Evolutionary conservation across 2,329 filamentous ascomycete genomes (phyloP).

Genomic region (Talaromyces sp.): DNA sequence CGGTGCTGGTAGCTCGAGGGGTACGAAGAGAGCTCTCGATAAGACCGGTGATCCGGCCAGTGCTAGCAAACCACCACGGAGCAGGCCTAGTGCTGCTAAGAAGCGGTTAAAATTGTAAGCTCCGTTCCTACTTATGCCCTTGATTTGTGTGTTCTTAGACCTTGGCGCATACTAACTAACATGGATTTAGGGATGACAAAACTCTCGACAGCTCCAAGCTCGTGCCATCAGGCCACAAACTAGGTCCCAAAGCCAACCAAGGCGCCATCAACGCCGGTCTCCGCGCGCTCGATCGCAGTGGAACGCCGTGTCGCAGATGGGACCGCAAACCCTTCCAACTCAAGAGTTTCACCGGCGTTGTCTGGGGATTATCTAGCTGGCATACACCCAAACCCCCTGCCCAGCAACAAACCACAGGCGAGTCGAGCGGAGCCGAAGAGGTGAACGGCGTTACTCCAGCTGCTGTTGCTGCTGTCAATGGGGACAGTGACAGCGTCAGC

Average conservation of each 20-base stretch:
- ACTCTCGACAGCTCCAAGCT: slow-evolving; percentile 39
- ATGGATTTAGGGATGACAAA: slow-evolving; percentile 46
- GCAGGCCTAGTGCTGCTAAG: slow-evolving; percentile 83
- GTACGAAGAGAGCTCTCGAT: slow-evolving; percentile 53
- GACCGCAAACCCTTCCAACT: slow-evolving; percentile 72
- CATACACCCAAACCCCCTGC: slow-evolving; percentile 48
- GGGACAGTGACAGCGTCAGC: slow-evolving; percentile 50
- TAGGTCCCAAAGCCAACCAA: slow-evolving; percentile 93
- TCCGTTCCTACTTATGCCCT: background rate
- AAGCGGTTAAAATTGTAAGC: slow-evolving; percentile 93
- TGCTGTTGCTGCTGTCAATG: slow-evolving; percentile 1
- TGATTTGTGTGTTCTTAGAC: background rate
- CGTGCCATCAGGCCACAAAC: slow-evolving; percentile 60
- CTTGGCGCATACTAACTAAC: background rate
- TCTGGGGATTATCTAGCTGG: slow-evolving; percentile 81
- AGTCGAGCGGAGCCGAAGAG: slow-evolving; percentile 57
- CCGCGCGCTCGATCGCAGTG: slow-evolving; percentile 85
- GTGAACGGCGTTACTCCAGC: slow-evolving; percentile 49
- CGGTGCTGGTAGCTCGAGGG: slow-evolving; percentile 57
- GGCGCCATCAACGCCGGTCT: slow-evolving; percentile 96
- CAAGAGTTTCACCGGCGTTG: slow-evolving; percentile 86
- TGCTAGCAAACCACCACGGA: slow-evolving; percentile 60
- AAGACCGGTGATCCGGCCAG: slow-evolving; percentile 51
- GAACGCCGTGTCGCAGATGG: slow-evolving; percentile 91
- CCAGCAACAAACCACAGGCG: slow-evolving; percentile 29